Conservation (phyloP, 345 rosid species). For the Rhodomyrtus tomentosa region DNA sequence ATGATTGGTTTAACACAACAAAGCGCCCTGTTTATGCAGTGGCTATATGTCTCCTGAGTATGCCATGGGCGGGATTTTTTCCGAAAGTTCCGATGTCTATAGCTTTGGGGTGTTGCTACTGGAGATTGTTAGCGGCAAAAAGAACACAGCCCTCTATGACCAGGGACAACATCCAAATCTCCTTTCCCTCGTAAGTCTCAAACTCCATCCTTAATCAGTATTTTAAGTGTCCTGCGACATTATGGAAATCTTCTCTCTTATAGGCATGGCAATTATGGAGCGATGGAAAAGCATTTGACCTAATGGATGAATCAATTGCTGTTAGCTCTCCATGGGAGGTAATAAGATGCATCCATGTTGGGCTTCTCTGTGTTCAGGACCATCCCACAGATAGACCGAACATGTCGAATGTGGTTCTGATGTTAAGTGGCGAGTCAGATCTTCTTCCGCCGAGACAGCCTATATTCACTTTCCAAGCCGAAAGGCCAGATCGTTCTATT, state of each 20-base stretch:
- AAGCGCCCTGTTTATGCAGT: neutral
- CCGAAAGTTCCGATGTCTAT: slow-evolving; percentile 3
- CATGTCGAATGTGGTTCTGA: slow-evolving; percentile 4
- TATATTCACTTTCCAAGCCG: neutral
- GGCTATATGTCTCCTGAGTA: slow-evolving; percentile 19
- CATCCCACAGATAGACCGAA: slow-evolving; percentile 12
- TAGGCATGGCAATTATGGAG: neutral
- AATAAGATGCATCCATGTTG: neutral
- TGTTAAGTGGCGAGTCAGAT: neutral
- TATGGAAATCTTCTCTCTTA: neutral
- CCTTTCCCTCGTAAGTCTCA: slow-evolving; percentile 1
- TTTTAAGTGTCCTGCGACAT: neutral
- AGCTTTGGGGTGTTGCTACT: slow-evolving; percentile 14
- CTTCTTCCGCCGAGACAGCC: neutral
- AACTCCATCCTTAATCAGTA: neutral
- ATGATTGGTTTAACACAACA: neutral
- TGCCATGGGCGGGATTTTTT: neutral
- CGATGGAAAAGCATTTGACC: neutral
- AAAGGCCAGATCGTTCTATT: neutral
- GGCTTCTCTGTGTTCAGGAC: slow-evolving; percentile 22
- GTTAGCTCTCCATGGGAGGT: neutral
- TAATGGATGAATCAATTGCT: neutral
- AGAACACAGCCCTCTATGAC: neutral
- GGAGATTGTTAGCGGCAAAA: slow-evolving; percentile 12
- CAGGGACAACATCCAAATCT: neutral